Evolutionary conservation across 371 early-diverging fungal genomes (phyloP), one percentile per base, ranked within the genome.

Genomic region (Dinochytrium kinnereticum): DNA sequence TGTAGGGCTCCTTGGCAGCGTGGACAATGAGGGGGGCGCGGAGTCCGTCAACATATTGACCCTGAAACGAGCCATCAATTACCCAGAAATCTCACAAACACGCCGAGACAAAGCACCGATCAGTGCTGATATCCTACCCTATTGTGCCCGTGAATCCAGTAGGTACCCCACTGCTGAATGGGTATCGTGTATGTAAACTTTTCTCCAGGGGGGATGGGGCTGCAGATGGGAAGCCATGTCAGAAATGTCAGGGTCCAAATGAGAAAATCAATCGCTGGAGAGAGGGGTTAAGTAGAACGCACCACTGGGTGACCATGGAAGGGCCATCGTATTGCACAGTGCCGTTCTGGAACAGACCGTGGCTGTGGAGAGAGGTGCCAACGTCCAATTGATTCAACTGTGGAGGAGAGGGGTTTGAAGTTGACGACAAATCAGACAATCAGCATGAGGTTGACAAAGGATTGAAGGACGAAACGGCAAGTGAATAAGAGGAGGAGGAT

Each of bases 21-120:
- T 91, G 86, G 67, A 95, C 80, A 66, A 94, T 84, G 33, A 95
- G 75, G 0, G 95, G 89, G 3, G 89, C 87, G 64, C 91, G 88
- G 65, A 95, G 83, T 53, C 95, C 95, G 71, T 96, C 94, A 61
- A 91, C 87, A 76, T 94, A 94, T 76, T 94, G 92, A 64, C 90
- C 92, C 68, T 85, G 1, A 59, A 57, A 21, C 28, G 17, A 39
- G 37, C 7, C 15, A 37, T 66, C 15, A 73, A 51, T 44, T 7
- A n/a, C n/a, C n/a, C n/a, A n/a, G n/a, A n/a, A n/a, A n/a, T n/a
- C n/a, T 33, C 72, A 68, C 15, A 39, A 44, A 17, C 19, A 3
- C 19, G 65, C 17, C 5, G 34, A 31, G 26, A 68, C 26, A 21
- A 44, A 44, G 49, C 5, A 19, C 15, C 13, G n/a, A 13, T 19